Evolutionary conservation across 257 asterid species (phyloP).

Genomic region (Nyctanthes arbortristis): DNA sequence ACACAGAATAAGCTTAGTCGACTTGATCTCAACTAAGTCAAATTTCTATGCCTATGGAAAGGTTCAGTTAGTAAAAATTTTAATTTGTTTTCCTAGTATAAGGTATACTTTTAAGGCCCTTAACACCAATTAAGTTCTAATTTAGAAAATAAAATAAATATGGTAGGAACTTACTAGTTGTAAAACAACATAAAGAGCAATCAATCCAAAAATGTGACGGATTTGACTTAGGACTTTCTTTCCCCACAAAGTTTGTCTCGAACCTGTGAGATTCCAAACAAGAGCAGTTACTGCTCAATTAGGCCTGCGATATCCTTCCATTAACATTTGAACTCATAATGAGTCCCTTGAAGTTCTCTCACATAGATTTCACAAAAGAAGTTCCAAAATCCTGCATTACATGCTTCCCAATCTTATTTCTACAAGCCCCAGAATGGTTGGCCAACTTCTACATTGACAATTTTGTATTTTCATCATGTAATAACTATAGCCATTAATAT

Average conservation of each 20-base stretch:
- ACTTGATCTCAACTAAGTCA: neutral
- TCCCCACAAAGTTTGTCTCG: too few relatives aligned
- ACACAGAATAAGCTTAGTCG: neutral
- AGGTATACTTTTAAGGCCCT: neutral
- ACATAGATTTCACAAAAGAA: neutral
- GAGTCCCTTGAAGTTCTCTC: constrained; percentile 3
- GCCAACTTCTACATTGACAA: neutral
- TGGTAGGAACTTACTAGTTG: neutral
- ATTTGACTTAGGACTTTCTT: too few relatives aligned
- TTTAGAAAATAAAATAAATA: too few relatives aligned
- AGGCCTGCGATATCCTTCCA: neutral
- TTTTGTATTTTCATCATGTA: neutral
- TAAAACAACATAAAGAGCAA: neutral
- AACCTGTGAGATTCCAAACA: constrained; percentile 3
- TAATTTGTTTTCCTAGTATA: too few relatives aligned
- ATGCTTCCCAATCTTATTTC: too few relatives aligned
- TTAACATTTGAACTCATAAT: too few relatives aligned
- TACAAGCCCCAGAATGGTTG: too few relatives aligned
- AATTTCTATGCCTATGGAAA: neutral
- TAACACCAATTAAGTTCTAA: too few relatives aligned
- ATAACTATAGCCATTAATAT: neutral
- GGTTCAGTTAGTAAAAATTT: neutral
- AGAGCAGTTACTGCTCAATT: neutral
- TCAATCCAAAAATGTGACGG: neutral
- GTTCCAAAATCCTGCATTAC: constrained; percentile 5